These are phyloP conservation scores for Eleusine coracana DNA, from an alignment of 176 grass and related monocot species.

Conservation along the genomic window DNA sequence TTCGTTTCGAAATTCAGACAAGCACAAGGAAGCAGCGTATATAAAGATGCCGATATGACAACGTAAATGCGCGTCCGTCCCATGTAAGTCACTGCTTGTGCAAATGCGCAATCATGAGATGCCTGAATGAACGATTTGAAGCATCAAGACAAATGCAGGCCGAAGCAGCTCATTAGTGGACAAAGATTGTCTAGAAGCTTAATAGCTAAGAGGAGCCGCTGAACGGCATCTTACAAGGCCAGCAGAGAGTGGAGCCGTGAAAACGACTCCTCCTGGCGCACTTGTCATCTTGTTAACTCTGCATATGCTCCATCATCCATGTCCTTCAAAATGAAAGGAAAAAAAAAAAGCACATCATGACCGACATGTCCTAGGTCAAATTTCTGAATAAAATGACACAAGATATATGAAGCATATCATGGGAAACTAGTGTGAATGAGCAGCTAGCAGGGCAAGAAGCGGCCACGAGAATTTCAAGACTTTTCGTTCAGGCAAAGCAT, in stretches of 20 bases:
- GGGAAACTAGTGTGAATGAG: background rate
- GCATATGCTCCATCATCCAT: background rate
- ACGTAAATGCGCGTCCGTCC: background rate
- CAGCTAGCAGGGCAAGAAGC: background rate
- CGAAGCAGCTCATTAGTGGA: conserved; percentile 23
- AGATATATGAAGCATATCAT: background rate
- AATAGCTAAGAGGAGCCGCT: conserved; percentile 4
- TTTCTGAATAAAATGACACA: background rate
- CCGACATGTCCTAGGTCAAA: conserved; percentile 15
- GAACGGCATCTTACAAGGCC: conserved; percentile 33
- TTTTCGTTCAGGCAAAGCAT: background rate
- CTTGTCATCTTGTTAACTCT: conserved; percentile 8
- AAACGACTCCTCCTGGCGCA: conserved; percentile 16
- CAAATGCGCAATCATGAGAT: conserved; percentile 51
- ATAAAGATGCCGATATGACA: conserved; percentile 27
- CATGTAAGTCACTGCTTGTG: conserved; percentile 33
- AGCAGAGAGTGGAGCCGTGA: conserved; percentile 38
- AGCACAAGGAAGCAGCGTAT: conserved; percentile 21
- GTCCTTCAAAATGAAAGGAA: background rate
- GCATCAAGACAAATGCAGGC: conserved; percentile 19
- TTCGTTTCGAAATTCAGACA: conserved; percentile 55
- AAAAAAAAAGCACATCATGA: background rate
- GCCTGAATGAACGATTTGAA: conserved; percentile 17
- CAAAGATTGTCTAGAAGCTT: conserved; percentile 42
- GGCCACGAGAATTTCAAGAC: background rate